These are phyloP conservation scores for Heritiera littoralis DNA, from an alignment of 345 rosid species.

Conservation along the genomic window DNA sequence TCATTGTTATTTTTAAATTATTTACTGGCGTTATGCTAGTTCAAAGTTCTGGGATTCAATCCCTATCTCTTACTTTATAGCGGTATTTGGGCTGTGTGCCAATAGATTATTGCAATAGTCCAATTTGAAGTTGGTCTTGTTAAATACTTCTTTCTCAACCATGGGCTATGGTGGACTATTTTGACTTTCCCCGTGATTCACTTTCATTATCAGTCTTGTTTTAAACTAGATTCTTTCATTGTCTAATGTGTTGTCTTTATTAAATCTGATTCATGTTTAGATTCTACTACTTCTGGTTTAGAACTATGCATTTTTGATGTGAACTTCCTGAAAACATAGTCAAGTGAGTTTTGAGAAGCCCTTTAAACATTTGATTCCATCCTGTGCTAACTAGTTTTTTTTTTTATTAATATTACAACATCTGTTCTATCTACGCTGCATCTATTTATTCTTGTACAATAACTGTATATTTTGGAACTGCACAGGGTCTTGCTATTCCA, in stretches of 20 bases:
- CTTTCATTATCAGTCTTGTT: neutral
- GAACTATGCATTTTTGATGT: neutral
- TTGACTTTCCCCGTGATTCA: neutral
- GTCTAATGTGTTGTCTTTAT: neutral
- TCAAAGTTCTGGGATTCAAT: neutral
- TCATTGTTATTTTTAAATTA: neutral
- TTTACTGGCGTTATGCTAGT: neutral
- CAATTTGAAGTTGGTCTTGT: too few relatives aligned
- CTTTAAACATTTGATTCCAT: neutral
- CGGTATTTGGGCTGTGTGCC: neutral
- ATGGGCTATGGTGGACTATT: neutral
- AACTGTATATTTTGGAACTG: neutral
- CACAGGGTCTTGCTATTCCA: constrained; percentile 84
- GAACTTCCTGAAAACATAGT: neutral
- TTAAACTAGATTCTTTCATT: neutral
- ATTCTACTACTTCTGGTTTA: neutral
- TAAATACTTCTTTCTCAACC: neutral
- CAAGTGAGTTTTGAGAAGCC: neutral
- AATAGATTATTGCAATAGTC: neutral
- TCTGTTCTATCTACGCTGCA: neutral
- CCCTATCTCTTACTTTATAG: neutral
- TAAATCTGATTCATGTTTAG: neutral
- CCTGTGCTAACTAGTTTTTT: neutral
- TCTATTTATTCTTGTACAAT: neutral
- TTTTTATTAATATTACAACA: too few relatives aligned